A percentile compares a stretch with the other conserved stretches of the same genome.
Conservation (phyloP, 169 alveolate species). For the Blepharisma undulans region DNA sequence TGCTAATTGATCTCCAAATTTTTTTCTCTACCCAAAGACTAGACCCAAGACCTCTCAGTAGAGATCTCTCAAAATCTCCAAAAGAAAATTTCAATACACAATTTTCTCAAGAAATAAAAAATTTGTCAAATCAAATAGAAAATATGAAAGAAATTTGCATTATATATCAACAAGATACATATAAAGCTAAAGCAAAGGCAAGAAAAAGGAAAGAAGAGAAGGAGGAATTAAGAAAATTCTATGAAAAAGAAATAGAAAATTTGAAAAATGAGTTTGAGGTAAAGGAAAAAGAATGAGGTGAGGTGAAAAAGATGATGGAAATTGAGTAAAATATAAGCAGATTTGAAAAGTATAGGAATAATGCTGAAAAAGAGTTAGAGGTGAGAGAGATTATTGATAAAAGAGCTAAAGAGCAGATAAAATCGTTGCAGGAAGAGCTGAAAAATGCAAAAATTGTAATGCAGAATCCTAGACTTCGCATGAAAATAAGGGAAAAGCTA, state of each 20-base stretch:
- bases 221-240: neutral
- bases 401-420: neutral
- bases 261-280: neutral
- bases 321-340: neutral
- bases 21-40: neutral
- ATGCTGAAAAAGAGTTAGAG: neutral
- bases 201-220: neutral
- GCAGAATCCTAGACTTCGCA: neutral
- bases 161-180: neutral
- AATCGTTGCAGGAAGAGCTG: neutral
- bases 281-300: neutral
- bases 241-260: neutral
- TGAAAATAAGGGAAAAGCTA: neutral
- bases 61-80: neutral
- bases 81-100: neutral
- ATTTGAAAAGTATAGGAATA: neutral
- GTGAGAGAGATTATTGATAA: neutral
- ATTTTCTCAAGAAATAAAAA: neutral
- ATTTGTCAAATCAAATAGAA: neutral
- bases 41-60: too few species aligned
- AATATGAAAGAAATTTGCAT: neutral
- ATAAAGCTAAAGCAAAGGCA: neutral
- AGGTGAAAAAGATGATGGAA: neutral
- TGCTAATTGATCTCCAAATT: neutral
- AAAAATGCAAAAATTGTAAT: slow-evolving; percentile 22